phyloP scores from a whole-genome alignment of 331 rosid species.

The Telfairia occidentalis region DNA sequence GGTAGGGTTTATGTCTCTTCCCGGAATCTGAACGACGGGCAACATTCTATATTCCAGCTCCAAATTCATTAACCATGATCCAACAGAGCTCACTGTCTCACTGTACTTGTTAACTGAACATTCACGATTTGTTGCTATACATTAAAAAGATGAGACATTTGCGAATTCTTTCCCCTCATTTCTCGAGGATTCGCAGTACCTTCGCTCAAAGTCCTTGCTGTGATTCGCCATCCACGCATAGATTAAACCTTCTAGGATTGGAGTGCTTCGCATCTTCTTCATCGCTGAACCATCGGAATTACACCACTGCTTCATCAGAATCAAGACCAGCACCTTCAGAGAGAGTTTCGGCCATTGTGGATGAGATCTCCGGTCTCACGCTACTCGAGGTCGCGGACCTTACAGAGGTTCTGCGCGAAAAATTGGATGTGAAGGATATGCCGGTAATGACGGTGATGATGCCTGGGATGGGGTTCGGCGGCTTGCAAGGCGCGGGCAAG shows the following conservation, averaged over 20 bases:
- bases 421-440: constrained; percentile 16
- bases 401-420: constrained; percentile 13
- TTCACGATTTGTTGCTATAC: background rate
- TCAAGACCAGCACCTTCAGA: constrained; percentile 9
- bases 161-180: constrained; percentile 4
- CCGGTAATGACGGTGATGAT: constrained; percentile 18
- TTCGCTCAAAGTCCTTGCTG: background rate
- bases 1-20: constrained; percentile 27
- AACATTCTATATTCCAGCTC: background rate
- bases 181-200: background rate
- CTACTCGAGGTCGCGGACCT: constrained; percentile 16
- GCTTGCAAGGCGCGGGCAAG: constrained; percentile 4
- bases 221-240: background rate
- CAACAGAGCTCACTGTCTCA: constrained; percentile 3
- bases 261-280: background rate
- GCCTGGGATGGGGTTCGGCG: constrained; percentile 16
- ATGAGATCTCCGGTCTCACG: constrained; percentile 20
- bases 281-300: constrained; percentile 1
- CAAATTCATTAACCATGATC: constrained; percentile 26
- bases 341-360: constrained; percentile 13
- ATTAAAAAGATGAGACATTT: background rate
- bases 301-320: constrained; percentile 3
- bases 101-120: background rate
- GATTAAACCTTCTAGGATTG: background rate
- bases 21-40: background rate